Evolutionary conservation across 192 early-diverging fungal species (phyloP), one percentile per base, ranked within the genome.

Genomic region (Gryganskiella cystojenkinii): DNA sequence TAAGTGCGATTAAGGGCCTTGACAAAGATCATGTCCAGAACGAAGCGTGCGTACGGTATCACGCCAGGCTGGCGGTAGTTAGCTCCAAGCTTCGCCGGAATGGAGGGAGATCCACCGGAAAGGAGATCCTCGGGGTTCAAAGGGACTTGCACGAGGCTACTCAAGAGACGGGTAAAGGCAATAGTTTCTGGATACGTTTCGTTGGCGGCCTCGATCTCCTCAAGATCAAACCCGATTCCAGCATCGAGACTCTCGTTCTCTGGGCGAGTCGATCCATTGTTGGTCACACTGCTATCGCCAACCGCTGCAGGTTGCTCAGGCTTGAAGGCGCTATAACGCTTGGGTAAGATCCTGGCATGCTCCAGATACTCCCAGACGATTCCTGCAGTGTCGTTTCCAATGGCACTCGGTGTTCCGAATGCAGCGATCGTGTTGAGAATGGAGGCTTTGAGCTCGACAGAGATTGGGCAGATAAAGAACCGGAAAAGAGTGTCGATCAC

Each of bases 131-230:
- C 62, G 2, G 71, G 58, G 27, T 82, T 80, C 55, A 78, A 69
- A 8, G 88, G 87, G 11, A 84, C 62, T 47, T 95, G 92, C 31
- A 93, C 86, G 15, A 98, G 82, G 33, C 84, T 74, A 2, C 83
- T 83, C 14, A 99, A 68, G 3, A 99, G 86, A 8, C 83, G 72
- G 10, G 97, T 68, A 79, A 96, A 94, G 1, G 96, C 91, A 7
- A 94, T 70, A 8, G 94, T 96, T 81, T 97, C 93, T 1, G 94
- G 90, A 66, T 95, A 99, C 2, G 88, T 90, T 61, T 95, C 87
- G 40, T 86, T 90, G 7, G 84, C 83, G 0, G 89, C 61, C 73
- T 96, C 95, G 15, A 91, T 88, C 67, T 96, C 94, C 31, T 94
- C 88, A 59, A 98, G 80, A 79, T 98, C 93, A 67, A 88, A 90